Evolutionary conservation across 106 monocot genomes (phyloP), one percentile per base, ranked within the genome.

Genomic region (Narthecium ossifragum): DNA sequence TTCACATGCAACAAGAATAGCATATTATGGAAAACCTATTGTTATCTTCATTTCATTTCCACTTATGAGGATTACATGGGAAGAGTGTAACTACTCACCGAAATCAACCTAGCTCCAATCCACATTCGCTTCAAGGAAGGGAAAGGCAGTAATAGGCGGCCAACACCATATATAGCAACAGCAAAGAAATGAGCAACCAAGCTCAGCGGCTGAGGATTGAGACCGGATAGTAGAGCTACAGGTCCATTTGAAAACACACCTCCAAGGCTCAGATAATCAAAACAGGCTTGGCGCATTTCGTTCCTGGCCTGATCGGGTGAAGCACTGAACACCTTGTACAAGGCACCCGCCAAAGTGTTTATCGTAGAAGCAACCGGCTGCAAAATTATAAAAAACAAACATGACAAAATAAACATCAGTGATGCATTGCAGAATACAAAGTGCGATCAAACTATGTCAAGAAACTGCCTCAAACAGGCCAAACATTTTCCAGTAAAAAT

Each of bases 351-450:
- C 69, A 96, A 59, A 1, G 90, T 96, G 70, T 96, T 96, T 65
- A 96, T 96, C 7, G 94, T 96, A 47, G 94, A 96, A 30, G 90
- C 85, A 51, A 86, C 90, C 0, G 94, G 94, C 94, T 96, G 76
- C 57, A 72, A 60, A 72, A 31, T 52, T 29, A 48, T 22, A n/a
- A 17, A 32, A 22, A 61, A 10, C 22, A 22, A 28, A 13, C 20
- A 45, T 30, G 18, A 57, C 0, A 11, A 46, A 25, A 6, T 27
- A 23, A 27, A 43, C 18, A 29, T 13, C 10, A 15, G 14, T 17
- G 14, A 25, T n/a, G 29, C 61, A 25, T 30, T 47, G 31, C 8
- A 29, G 17, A 4, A 46, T 9, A 43, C 4, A 43, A 13, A 43
- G 43, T 37, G 36, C 43, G 45, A 34, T 56, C 28, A 20, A 2